phyloP scores from a whole-genome alignment of 2,329 filamentous ascomycete genomes.

The Rasamsonia emersonii region DNA sequence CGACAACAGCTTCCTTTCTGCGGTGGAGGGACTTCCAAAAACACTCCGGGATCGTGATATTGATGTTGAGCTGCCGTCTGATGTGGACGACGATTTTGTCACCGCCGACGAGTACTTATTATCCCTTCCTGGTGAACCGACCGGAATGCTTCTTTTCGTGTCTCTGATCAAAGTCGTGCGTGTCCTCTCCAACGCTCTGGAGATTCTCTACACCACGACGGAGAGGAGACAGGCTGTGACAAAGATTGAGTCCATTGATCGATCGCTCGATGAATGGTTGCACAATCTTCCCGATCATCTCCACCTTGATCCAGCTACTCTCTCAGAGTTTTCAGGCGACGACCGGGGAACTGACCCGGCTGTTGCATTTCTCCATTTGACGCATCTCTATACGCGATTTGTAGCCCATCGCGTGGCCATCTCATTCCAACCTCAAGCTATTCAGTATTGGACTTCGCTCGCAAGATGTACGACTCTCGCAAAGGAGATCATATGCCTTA shows the following conservation, averaged over 20 bases:
- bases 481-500: constrained; percentile 7
- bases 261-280: constrained; percentile 9
- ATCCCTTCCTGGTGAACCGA: constrained; percentile 9
- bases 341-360: constrained; percentile 4
- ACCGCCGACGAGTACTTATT: constrained; percentile 8
- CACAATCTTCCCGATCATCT: constrained; percentile 9
- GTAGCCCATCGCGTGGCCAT: constrained; percentile 8
- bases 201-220: constrained; percentile 10
- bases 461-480: constrained; percentile 4
- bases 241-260: constrained; percentile 8
- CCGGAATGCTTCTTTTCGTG: constrained; percentile 10
- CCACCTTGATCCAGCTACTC: constrained; percentile 4
- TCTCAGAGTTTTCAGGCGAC: no score
- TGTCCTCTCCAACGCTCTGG: constrained; percentile 8
- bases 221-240: constrained; percentile 8
- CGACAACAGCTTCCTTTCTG: constrained; percentile 8
- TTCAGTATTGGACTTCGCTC: constrained; percentile 6
- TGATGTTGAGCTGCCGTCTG: constrained; percentile 4
- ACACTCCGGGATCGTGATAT: constrained; percentile 10
- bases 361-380: constrained; percentile 9
- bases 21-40: constrained; percentile 9
- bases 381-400: constrained; percentile 7
- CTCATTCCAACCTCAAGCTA: constrained; percentile 5
- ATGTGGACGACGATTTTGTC: constrained; percentile 11
- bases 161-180: constrained; percentile 9